Conservation (phyloP, 1,284 basidiomycete genomes). For the Mycena sp. region DNA sequence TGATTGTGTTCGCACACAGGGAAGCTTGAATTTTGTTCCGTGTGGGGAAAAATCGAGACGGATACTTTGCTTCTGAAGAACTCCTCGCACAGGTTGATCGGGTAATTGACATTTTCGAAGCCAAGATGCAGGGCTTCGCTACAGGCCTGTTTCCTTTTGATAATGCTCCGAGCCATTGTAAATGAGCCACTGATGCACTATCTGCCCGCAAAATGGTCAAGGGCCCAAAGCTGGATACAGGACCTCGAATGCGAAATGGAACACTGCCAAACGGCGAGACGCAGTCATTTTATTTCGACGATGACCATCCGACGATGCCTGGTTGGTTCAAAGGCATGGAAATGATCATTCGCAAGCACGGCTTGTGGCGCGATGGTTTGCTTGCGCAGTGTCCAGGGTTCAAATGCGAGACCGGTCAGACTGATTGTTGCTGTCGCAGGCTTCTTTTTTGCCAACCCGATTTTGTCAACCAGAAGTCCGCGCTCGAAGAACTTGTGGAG, state of each 20-base stretch:
- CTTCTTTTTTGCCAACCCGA: constrained; percentile 39
- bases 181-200: constrained; percentile 43
- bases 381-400: constrained; percentile 29
- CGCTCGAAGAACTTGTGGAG: constrained; percentile 27
- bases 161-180: constrained; percentile 49
- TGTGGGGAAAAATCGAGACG: constrained; percentile 46
- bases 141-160: constrained; percentile 47
- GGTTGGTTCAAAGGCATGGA: constrained; percentile 49
- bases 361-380: constrained; percentile 44
- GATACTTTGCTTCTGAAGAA: constrained; percentile 43
- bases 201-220: constrained; percentile 47
- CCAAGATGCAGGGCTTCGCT: constrained; percentile 35
- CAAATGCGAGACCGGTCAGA: constrained; percentile 8
- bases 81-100: constrained; percentile 40
- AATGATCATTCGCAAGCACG: constrained; percentile 40
- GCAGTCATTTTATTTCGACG: constrained; percentile 41
- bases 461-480: constrained; percentile 29
- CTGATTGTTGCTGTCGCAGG: constrained; percentile 35
- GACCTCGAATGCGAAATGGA: constrained; percentile 37
- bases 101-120: constrained; percentile 43
- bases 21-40: constrained; percentile 41
- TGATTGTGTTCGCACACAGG: constrained; percentile 37
- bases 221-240: constrained; percentile 36
- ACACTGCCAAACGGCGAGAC: constrained; percentile 27
- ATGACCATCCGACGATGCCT: constrained; percentile 30